Evolutionary conservation across 768 basidiomycete genomes (phyloP).

Genomic region (Guyanaporus albipodus): DNA sequence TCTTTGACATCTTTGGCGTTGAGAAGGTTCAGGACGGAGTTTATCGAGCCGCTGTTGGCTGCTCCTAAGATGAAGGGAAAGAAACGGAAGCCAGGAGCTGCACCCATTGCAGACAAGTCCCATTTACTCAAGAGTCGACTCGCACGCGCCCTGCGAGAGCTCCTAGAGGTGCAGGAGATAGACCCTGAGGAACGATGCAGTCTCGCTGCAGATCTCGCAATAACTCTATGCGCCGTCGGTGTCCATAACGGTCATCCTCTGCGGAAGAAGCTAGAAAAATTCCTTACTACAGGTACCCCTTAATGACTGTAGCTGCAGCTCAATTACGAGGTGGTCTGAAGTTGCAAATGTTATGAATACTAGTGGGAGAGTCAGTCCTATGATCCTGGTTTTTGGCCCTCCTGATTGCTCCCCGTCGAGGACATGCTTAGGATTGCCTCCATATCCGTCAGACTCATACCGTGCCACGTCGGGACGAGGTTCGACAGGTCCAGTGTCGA

Average conservation of each 20-base stretch:
- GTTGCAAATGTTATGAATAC: constrained; percentile 1
- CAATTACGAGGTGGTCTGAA: constrained; percentile 2
- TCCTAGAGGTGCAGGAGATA: constrained; percentile 52
- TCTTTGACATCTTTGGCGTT: constrained; percentile 60
- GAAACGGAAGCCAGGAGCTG: constrained; percentile 48
- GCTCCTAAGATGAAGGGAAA: constrained; percentile 59
- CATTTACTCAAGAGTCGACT: constrained; percentile 58
- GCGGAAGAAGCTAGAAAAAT: constrained; percentile 65
- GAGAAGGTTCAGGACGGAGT: constrained; percentile 68
- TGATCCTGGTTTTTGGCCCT: constrained; percentile 20
- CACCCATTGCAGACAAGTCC: constrained; percentile 35
- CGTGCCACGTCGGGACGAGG: constrained; percentile 39
- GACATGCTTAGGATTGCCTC: constrained; percentile 50
- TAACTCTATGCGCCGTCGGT: constrained; percentile 48
- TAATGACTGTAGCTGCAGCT: neutral
- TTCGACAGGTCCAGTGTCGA: constrained; percentile 44
- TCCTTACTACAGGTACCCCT: constrained; percentile 25
- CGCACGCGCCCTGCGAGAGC: constrained; percentile 61
- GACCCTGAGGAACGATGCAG: constrained; percentile 43
- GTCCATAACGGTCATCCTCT: constrained; percentile 63
- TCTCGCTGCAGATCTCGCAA: constrained; percentile 50
- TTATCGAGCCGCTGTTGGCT: constrained; percentile 64
- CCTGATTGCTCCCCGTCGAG: constrained; percentile 20
- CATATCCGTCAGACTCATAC: constrained; percentile 51
- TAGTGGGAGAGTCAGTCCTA: constrained; percentile 8